These are phyloP conservation scores for Trichoderma oligosporum DNA, from an alignment of 2,329 filamentous ascomycete species.

Conservation along the genomic window DNA sequence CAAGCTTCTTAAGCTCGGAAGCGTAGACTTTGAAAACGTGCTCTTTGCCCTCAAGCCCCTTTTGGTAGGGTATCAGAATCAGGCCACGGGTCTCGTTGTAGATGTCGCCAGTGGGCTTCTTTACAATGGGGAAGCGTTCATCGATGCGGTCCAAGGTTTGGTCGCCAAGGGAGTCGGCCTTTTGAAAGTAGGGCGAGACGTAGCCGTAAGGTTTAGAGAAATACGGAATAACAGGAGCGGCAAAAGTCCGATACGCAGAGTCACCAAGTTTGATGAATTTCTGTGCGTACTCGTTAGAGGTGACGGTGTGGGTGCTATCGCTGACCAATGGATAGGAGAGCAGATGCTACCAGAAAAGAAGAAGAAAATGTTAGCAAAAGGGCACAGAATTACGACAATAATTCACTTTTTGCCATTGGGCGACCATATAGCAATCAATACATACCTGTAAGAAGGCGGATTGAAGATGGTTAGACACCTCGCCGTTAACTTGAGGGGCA, in stretches of 20 bases:
- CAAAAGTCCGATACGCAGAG: constrained; percentile 70
- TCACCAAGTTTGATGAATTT: constrained; percentile 74
- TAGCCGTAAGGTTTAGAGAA: constrained; percentile 71
- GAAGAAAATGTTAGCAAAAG: no score
- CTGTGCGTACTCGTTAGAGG: constrained; percentile 76
- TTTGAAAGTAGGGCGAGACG: constrained; percentile 78
- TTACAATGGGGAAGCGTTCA: constrained; percentile 66
- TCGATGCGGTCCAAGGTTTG: constrained; percentile 67
- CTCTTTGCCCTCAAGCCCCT: constrained; percentile 58
- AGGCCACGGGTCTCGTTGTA: constrained; percentile 60
- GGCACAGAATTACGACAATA: neutral
- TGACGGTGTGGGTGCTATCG: constrained; percentile 74
- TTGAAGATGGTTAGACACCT: constrained; percentile 42
- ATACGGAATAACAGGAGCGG: constrained; percentile 68
- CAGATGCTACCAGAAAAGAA: constrained; percentile 67
- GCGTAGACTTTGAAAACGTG: constrained; percentile 57
- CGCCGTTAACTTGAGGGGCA: constrained; percentile 48
- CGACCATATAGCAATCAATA: neutral
- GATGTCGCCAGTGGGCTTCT: constrained; percentile 70
- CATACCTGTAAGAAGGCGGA: constrained; percentile 51
- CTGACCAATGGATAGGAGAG: constrained; percentile 78
- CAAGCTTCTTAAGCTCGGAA: constrained; percentile 59
- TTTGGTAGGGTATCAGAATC: constrained; percentile 59
- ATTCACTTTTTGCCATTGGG: neutral
- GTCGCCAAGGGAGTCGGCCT: constrained; percentile 74